phyloP scores from a whole-genome alignment of 2,329 filamentous ascomycete genomes.

The Colletotrichum eleusines region DNA sequence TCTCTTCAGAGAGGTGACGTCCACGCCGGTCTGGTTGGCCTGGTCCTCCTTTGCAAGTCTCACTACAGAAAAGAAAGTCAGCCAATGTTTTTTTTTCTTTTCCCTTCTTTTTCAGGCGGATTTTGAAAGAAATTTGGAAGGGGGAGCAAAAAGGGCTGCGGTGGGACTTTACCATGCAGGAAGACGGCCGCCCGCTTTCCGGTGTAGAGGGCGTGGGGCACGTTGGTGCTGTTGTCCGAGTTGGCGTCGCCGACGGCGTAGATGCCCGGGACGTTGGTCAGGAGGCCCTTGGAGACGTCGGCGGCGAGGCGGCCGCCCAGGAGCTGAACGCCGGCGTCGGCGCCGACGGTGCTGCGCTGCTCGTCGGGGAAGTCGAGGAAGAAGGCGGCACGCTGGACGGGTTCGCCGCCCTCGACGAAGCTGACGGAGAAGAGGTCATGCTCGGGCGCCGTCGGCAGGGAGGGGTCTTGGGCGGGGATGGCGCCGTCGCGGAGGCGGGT shows the following conservation, averaged over 20 bases:
- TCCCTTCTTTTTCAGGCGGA: no score
- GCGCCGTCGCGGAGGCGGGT: constrained; percentile 58
- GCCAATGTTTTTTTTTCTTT: background rate
- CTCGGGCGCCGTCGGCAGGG: constrained; percentile 59
- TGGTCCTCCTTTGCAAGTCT: constrained; percentile 57
- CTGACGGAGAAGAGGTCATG: constrained; percentile 67
- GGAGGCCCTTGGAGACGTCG: constrained; percentile 55
- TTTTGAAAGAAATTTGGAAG: no score
- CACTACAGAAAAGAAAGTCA: constrained; percentile 46
- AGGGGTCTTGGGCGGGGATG: constrained; percentile 56
- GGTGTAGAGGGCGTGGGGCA: constrained; percentile 70
- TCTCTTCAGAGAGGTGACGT: constrained; percentile 45
- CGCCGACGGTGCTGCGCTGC: constrained; percentile 62
- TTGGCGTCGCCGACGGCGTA: constrained; percentile 72
- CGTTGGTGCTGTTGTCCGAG: constrained; percentile 69
- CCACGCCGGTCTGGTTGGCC: constrained; percentile 46
- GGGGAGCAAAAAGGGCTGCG: background rate
- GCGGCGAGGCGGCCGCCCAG: constrained; percentile 58
- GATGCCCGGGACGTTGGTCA: constrained; percentile 65
- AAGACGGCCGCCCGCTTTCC: constrained; percentile 70
- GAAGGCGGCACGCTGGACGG: constrained; percentile 63
- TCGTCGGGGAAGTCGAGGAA: constrained; percentile 61
- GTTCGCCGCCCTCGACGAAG: constrained; percentile 61
- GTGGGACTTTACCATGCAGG: constrained; percentile 62
- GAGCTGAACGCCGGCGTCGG: constrained; percentile 60